These are phyloP conservation scores for Entamoeba moshkovskii DNA, from an alignment of 208 protist genomes.

Conservation along the genomic window DNA sequence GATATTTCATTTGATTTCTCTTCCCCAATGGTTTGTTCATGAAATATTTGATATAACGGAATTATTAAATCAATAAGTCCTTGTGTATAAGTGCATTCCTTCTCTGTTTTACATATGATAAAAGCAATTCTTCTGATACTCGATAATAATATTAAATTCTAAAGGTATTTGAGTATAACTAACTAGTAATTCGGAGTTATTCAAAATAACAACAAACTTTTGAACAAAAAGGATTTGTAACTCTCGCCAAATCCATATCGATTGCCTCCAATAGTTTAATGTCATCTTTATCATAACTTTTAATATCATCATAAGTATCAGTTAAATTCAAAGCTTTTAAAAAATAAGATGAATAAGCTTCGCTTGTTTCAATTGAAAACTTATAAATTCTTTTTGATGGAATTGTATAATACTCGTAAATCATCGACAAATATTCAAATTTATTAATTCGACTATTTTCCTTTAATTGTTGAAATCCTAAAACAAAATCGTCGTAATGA, in stretches of 20 bases:
- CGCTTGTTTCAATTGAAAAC: not conserved
- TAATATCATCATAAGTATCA: not conserved
- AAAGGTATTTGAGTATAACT: too few relatives aligned
- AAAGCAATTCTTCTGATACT: not conserved
- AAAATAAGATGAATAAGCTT: not conserved
- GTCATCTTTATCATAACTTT: not conserved
- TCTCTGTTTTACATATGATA: not conserved
- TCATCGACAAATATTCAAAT: not conserved
- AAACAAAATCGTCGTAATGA: too few relatives aligned
- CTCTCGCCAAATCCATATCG: not conserved
- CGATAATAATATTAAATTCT: not conserved
- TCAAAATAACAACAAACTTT: not conserved
- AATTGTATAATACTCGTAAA: not conserved
- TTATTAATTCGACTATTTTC: too few relatives aligned
- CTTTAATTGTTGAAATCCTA: too few relatives aligned
- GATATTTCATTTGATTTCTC: not conserved
- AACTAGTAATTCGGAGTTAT: too few relatives aligned
- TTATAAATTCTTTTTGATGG: not conserved
- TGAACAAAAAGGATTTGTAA: not conserved
- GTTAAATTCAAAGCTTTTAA: not conserved
- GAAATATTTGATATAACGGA: not conserved
- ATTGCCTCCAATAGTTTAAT: not conserved
- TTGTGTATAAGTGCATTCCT: not conserved
- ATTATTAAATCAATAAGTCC: not conserved
- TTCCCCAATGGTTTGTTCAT: not conserved